Base-by-base conservation (phyloP, 345 rosid genomes). In the Noccaea bulbosa region DNA sequence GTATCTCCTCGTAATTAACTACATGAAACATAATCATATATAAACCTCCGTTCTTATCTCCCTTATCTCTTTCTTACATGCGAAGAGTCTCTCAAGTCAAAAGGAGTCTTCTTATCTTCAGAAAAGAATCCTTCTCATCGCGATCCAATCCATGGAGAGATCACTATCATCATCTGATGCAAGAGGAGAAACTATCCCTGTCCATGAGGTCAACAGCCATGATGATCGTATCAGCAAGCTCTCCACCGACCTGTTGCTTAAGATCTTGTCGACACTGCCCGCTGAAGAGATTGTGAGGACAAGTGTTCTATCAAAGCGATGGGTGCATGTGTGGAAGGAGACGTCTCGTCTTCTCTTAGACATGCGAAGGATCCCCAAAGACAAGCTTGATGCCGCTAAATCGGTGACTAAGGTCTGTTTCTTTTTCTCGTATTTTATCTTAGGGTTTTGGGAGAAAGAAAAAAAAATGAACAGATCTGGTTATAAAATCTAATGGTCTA, bases 331-430 rank as follows among this genome's bases (percentile, higher is more conserved):
- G 11, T 62, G 53, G 67, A 62, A 46, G 54, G 27, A 62, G 41
- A 14, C 8, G 11, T 9, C 30, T 43, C 11, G 6, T 16, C 54
- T 62, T 6, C 14, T 4, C 5, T 46, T 62, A 27, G 52, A 62
- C 40, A 30, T 62, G 66, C 27, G 27, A 14, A 15, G 2, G 27
- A 43, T 61, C 5, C 8, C 39, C 34, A 24, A 27, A 20, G 22
- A 20, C 22, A 20, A 30, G 2, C 22, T 11, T 38, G 7, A 37
- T 27, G 39, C 39, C 4, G 66, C 40, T 44, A 44, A 1, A 27
- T 44, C 66, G 22, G 37, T 62, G 40, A 62, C 66, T 10, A 44
- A 62, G 24, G 66, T 62, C 39, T 11, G 15, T 62, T 27, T 27
- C 30, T 27, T 27, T 20, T 27, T 27, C 30, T 27, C 30, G 4